A percentile compares a stretch with the other conserved stretches of the same genome.
Conservation (phyloP, 331 rosid species). For the Quercus phellos region DNA sequence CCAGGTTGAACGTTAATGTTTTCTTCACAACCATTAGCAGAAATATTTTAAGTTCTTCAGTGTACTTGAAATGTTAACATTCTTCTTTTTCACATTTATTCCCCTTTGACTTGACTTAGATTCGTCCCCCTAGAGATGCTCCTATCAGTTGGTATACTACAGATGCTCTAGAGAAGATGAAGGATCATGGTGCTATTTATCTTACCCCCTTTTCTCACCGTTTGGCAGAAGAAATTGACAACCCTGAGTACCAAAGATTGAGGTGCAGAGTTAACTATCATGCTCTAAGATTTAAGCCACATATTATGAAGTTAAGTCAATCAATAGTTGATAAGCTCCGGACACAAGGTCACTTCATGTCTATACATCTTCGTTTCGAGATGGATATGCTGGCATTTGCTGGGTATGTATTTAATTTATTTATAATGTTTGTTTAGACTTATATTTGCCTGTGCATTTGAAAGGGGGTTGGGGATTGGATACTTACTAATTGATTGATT, state of each 20-base stretch:
- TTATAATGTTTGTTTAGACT: background rate
- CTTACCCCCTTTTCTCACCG: constrained; percentile 99
- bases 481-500: background rate
- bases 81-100: background rate
- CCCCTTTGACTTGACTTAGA: constrained; percentile 37
- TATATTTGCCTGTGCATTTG: background rate
- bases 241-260: constrained; percentile 88
- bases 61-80: constrained; percentile 14
- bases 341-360: constrained; percentile 83
- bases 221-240: constrained; percentile 89
- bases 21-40: constrained; percentile 6
- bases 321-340: constrained; percentile 93
- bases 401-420: constrained; percentile 53
- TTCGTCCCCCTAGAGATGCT: constrained; percentile 94
- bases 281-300: constrained; percentile 87
- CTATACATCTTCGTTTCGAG: constrained; percentile 98
- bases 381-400: constrained; percentile 99
- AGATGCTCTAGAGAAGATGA: constrained; percentile 80
- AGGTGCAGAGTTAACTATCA: constrained; percentile 97
- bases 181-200: constrained; percentile 83
- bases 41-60: constrained; percentile 22
- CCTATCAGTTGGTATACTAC: constrained; percentile 83
- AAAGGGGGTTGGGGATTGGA: background rate
- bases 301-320: constrained; percentile 81
- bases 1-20: constrained; percentile 48